phyloP scores from a whole-genome alignment of 2,329 filamentous ascomycete genomes.

The Cercospora canescens region DNA sequence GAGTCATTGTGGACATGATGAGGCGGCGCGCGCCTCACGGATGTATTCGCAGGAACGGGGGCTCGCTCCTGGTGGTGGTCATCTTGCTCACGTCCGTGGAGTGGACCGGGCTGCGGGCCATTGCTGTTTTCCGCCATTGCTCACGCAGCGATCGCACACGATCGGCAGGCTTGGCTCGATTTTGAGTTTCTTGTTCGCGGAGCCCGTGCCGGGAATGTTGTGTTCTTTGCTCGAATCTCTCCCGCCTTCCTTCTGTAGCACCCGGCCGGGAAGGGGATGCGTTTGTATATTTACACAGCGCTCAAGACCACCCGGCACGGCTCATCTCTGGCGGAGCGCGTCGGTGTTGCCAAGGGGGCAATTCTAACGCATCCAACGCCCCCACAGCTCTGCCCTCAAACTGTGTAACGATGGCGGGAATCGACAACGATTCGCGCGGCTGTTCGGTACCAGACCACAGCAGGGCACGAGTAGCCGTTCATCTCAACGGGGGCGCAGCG shows the following conservation, averaged over 20 bases:
- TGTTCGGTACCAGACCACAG: not conserved
- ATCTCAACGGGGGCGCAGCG: not conserved
- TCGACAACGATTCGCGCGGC: not conserved
- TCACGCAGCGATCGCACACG: not conserved
- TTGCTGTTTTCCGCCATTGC: slow-evolving; percentile 1
- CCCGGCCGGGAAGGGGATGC: not conserved
- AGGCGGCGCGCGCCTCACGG: slow-evolving; percentile 1
- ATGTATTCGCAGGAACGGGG: not conserved
- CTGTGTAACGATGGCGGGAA: slow-evolving; percentile 4
- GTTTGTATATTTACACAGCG: not conserved
- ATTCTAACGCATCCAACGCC: not conserved
- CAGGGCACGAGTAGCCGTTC: not conserved
- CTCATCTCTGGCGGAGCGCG: not conserved
- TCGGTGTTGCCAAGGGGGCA: not conserved
- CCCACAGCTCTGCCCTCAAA: not conserved
- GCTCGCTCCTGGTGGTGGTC: not conserved
- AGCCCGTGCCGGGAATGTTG: not conserved
- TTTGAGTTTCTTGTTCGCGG: not conserved
- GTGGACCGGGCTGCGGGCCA: not conserved
- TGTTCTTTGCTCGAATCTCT: not conserved
- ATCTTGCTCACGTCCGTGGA: not conserved
- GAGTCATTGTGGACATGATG: not conserved
- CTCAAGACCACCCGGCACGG: not conserved
- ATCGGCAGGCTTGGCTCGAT: not conserved
- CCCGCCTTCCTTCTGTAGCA: not conserved